A percentile compares a stretch with the other conserved stretches of the same genome.
Evolutionary conservation across 441 rosid species (phyloP).

Genomic region (Populus hybrid): DNA sequence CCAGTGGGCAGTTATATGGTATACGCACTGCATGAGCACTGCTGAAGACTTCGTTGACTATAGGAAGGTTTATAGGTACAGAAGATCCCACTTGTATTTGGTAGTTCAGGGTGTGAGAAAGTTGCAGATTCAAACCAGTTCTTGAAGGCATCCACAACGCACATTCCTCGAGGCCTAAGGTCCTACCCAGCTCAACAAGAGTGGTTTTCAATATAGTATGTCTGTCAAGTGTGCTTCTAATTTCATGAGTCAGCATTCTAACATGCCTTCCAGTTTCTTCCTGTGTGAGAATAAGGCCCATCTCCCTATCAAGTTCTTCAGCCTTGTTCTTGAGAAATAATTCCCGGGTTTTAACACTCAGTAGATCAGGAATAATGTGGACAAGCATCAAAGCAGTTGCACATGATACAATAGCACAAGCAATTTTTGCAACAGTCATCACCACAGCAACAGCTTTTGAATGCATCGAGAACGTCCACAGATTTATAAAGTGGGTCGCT

Average conservation of each 20-base stretch:
- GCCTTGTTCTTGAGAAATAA: slow-evolving; percentile 72
- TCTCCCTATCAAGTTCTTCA: slow-evolving; percentile 82
- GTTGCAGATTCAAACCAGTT: slow-evolving; percentile 55
- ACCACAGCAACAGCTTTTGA: slow-evolving; percentile 79
- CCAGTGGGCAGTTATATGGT: slow-evolving; percentile 69
- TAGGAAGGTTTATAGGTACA: slow-evolving; percentile 54
- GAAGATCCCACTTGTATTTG: slow-evolving; percentile 58
- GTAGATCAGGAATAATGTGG: slow-evolving; percentile 84
- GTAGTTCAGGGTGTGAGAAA: slow-evolving; percentile 67
- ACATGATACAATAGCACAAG: slow-evolving; percentile 89
- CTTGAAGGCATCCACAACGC: slow-evolving; percentile 96
- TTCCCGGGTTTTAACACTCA: slow-evolving; percentile 82
- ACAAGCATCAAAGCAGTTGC: slow-evolving; percentile 88
- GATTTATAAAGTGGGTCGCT: slow-evolving; percentile 84
- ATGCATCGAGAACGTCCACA: slow-evolving; percentile 81
- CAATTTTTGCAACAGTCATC: slow-evolving; percentile 76
- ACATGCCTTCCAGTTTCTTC: slow-evolving; percentile 98
- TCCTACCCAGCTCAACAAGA: slow-evolving; percentile 83
- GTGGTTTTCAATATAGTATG: slow-evolving; percentile 82
- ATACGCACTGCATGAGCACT: slow-evolving; percentile 62
- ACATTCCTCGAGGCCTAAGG: slow-evolving; percentile 82
- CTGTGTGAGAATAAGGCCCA: slow-evolving; percentile 87
- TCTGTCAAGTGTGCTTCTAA: slow-evolving; percentile 84
- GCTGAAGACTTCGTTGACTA: slow-evolving; percentile 61
- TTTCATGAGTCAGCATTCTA: slow-evolving; percentile 94